Evolutionary conservation across 108 stramenopile species (phyloP), one percentile per base, ranked within the genome.

Genomic region (Skeletonema menzelii): DNA sequence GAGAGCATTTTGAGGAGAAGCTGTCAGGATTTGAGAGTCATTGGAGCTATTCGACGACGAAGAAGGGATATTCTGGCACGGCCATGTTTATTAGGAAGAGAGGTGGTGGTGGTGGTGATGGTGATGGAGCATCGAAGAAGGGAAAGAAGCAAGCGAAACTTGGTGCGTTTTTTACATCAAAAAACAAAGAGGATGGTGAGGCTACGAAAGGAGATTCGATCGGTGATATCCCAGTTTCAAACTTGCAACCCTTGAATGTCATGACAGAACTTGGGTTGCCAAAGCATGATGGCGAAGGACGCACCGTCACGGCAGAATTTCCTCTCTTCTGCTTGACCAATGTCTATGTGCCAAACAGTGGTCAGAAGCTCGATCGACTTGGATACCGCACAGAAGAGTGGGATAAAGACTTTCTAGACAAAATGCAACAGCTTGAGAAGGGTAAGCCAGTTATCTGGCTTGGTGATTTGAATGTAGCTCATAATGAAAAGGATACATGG

Each of bases 1-100:
- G 75, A 44, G 88, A 86, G 10, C 76, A 82, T 65, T 70, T 85
- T 19, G 65, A 90, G 22, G 80, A 92, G 10, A 82, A 91, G 38
- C 42, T 80, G 56, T 75, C 84, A 3, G 96, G 94, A 8, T 99
- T 97, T 78, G 86, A 91, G 19, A 82, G 86, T 31, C 80, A 96
- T 76, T 99, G 84, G 73, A 87, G 82, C 64, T 97, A 91, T 72
- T 91, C 90, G 12, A 91, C 86, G 5, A 91, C 73, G 46, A 98
- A 97, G 84, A 98, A 98, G 69, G 99, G 99, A 15, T 99, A 99
- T 83, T 89, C 97, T 20, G 99, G 99, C 24, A 95, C 96, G 2
- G 97, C 94, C 27, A 93, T 96, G 28, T 98, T 97, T 75, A 77
- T 95, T 67, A 88, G 82, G 72, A n/a, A 72, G 55, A 27, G 69